Base-by-base conservation (phyloP, 1,284 basidiomycete species). In the Marasmius sp. region DNA sequence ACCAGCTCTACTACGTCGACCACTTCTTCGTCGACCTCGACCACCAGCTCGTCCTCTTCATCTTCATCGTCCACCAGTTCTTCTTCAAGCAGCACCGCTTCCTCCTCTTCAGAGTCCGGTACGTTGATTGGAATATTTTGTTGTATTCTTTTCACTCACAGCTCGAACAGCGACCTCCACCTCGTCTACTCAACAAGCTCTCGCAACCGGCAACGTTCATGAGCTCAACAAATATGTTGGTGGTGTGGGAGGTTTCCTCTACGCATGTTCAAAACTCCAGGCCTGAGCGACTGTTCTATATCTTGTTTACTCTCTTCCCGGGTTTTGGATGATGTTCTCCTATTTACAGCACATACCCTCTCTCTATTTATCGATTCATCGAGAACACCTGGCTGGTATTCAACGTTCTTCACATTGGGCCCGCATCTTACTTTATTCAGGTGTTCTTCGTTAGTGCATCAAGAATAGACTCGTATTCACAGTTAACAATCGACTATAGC, bases 401-500 rank as follows among this genome's bases (percentile, higher is more conserved):
- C 27, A 27, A 27, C 5, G 27, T 5, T 27, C 27, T 27, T 27
- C 5, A 27, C 27, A 27, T 27, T 27, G 27, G 5, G 27, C 27
- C 27, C 27, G 27, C 27, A 27, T 27, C 48, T 49, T n/a, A 20
- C 48, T 10, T 49, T 11, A 16, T 27, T 20, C 48, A 16, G 18
- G 48, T 49, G 18, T 27, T 20, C 18, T 14, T 14, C 18, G 43
- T 18, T 45, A 14, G 43, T 49, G 48, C 4, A 18, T 49, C 43
- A 45, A 3, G 6, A 14, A 45, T 22, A 54, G 39, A 33, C 39
- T 39, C 12, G 27, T 27, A 27, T 34, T 54, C 22, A 64, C 47
- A 47, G 62, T 68, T 66, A 72, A 58, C 67, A 58, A 57, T 72
- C 69, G 38, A 69, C 64, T 59, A 82, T 68, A 50, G 74, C 75